These are phyloP conservation scores for Eucalyptus cloeziana DNA, from an alignment of 345 rosid genomes.

Conservation along the genomic window DNA sequence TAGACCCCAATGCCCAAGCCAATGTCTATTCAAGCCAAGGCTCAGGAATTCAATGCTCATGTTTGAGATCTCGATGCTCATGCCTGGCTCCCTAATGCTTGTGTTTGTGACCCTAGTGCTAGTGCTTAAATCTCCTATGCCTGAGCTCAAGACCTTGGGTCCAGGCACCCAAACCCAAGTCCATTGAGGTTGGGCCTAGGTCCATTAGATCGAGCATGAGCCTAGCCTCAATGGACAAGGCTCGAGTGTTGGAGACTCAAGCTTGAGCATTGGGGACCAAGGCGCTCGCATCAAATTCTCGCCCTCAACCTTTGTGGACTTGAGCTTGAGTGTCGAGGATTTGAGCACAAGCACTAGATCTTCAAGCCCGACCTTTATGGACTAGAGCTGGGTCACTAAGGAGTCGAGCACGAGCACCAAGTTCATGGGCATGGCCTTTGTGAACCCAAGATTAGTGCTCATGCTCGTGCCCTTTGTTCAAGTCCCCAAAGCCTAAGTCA, in stretches of 20 bases:
- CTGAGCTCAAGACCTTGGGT: accelerated
- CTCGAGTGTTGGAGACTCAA: accelerated
- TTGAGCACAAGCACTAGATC: not conserved
- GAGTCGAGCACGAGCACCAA: not conserved
- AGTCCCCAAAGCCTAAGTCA: not conserved
- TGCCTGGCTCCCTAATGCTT: not conserved
- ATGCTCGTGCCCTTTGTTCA: not conserved
- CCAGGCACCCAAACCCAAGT: not conserved
- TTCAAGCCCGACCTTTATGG: not conserved
- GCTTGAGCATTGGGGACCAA: not conserved
- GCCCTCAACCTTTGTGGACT: not conserved
- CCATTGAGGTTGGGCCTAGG: not conserved
- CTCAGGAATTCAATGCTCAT: not conserved
- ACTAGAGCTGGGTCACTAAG: accelerated
- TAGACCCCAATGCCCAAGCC: not conserved
- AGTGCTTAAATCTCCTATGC: not conserved
- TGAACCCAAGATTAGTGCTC: not conserved
- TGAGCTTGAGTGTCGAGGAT: not conserved
- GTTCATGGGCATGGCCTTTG: not conserved
- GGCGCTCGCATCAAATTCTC: not conserved
- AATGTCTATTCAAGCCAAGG: not conserved
- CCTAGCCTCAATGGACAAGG: not conserved
- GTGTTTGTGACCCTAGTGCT: not conserved
- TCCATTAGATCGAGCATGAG: not conserved
- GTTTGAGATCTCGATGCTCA: not conserved